A percentile compares a stretch with the other conserved stretches of the same genome.
Conservation (phyloP, 768 basidiomycete species). For the Mrakia blollopis region DNA sequence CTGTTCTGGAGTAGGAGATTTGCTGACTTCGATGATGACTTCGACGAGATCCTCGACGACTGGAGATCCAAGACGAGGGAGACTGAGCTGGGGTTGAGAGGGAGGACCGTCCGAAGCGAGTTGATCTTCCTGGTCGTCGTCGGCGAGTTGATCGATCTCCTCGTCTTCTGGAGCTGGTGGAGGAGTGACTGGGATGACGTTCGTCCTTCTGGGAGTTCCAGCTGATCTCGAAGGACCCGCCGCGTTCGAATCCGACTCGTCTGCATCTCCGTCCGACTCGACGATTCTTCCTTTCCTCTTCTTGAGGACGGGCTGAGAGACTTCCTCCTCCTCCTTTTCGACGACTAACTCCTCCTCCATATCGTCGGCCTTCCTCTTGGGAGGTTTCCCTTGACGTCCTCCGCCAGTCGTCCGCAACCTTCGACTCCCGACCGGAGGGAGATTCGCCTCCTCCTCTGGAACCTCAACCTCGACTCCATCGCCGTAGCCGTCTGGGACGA, state of each 20-base stretch:
- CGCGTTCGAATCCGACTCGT: neutral
- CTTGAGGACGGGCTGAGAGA: neutral
- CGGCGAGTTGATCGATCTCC: neutral
- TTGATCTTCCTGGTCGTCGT: neutral
- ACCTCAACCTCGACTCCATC: neutral
- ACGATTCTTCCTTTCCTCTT: neutral
- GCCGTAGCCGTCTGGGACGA: neutral
- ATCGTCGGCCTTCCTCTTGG: neutral
- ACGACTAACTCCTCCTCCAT: neutral
- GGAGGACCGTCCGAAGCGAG: too few relatives aligned
- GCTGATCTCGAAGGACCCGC: neutral
- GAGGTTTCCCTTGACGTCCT: too few relatives aligned
- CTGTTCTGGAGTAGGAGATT: neutral
- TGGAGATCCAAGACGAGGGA: neutral
- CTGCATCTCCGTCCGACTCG: neutral
- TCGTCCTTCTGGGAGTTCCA: neutral
- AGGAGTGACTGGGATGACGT: neutral
- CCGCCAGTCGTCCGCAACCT: too few relatives aligned
- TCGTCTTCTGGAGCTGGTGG: neutral
- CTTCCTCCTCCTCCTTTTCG: neutral
- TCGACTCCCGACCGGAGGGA: too few relatives aligned
- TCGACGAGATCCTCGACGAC: neutral
- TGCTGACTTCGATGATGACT: neutral
- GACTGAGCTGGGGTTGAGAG: too few relatives aligned
- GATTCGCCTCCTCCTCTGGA: neutral